These are phyloP conservation scores for Huntiella savannae DNA, from an alignment of 2,329 filamentous ascomycete species.

Conservation along the genomic window DNA sequence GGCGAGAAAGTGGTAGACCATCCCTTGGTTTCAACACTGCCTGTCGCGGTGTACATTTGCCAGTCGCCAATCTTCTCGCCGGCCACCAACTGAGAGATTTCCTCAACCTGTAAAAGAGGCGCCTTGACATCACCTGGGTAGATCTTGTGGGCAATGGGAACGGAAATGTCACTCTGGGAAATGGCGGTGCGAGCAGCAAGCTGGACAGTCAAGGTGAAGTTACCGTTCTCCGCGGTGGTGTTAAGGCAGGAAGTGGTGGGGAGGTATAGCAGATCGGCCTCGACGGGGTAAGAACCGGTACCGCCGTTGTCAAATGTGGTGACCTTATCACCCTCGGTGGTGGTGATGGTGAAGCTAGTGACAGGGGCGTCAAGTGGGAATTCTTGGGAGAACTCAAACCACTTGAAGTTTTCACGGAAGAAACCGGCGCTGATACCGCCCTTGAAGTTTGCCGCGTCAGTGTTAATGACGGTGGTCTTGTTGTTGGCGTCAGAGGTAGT, in stretches of 20 bases:
- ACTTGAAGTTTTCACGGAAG: slow-evolving; percentile 16
- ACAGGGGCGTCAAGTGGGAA: slow-evolving; percentile 16
- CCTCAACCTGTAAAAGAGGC: slow-evolving; percentile 1
- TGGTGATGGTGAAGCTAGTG: slow-evolving; percentile 17
- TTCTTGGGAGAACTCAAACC: slow-evolving; percentile 16
- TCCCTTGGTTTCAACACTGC: neutral
- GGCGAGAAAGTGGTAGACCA: slow-evolving; percentile 7
- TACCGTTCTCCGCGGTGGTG: neutral
- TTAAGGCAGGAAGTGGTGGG: slow-evolving; percentile 15
- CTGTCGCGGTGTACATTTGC: slow-evolving; percentile 6
- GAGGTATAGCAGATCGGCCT: slow-evolving; percentile 16
- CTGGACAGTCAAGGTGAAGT: neutral
- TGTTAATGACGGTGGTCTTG: slow-evolving; percentile 5
- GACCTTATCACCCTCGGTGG: slow-evolving; percentile 14
- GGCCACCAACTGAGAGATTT: neutral
- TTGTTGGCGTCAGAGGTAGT: slow-evolving; percentile 13
- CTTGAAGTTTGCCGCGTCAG: neutral
- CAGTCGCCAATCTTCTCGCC: slow-evolving; percentile 2
- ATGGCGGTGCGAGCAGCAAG: slow-evolving; percentile 4
- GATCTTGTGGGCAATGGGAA: slow-evolving; percentile 4
- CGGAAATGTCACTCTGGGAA: slow-evolving; percentile 1
- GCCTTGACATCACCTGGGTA: neutral
- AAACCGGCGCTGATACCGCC: slow-evolving; percentile 14
- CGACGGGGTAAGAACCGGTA: slow-evolving; percentile 16
- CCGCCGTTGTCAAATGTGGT: slow-evolving; percentile 15